Evolutionary conservation across 208 protist species (phyloP).

Genomic region (Leishmania amazonensis): DNA sequence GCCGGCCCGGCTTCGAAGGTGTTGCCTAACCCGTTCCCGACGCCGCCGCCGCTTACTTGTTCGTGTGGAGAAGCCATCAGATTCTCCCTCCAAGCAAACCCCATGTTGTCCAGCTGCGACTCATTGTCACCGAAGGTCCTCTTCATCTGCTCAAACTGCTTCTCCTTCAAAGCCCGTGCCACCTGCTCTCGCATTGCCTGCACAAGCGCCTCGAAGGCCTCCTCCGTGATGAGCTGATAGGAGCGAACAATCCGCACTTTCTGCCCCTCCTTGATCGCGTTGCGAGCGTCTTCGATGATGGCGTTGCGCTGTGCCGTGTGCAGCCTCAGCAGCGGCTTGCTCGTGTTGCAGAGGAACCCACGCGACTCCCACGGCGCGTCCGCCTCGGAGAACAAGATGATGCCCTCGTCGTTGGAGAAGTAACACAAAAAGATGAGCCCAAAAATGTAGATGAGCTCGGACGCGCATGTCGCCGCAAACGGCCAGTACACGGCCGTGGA

Average conservation of each 20-base stretch:
- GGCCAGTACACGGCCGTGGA: slow-evolving; percentile 72
- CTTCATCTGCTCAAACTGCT: slow-evolving; percentile 78
- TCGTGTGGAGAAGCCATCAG: slow-evolving; percentile 24
- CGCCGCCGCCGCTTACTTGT: slow-evolving; percentile 5
- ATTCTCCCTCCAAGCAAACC: slow-evolving; percentile 57
- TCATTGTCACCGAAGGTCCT: slow-evolving; percentile 73
- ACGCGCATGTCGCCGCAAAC: slow-evolving; percentile 55
- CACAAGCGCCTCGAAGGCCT: slow-evolving; percentile 74
- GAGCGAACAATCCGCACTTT: slow-evolving; percentile 82
- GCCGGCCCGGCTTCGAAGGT: slow-evolving; percentile 23
- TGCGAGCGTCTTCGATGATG: slow-evolving; percentile 77
- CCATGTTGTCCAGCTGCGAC: slow-evolving; percentile 62
- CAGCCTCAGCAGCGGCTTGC: slow-evolving; percentile 72
- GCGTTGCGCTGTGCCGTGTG: slow-evolving; percentile 85
- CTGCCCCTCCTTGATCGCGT: slow-evolving; percentile 65
- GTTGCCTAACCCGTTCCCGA: slow-evolving; percentile 13
- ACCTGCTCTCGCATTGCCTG: slow-evolving; percentile 80
- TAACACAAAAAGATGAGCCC: slow-evolving; percentile 41
- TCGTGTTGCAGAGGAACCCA: slow-evolving; percentile 58
- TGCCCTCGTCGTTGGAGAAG: slow-evolving; percentile 56
- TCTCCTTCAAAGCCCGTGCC: slow-evolving; percentile 48
- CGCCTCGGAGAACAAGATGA: slow-evolving; percentile 71
- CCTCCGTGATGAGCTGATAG: slow-evolving; percentile 88
- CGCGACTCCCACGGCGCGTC: slow-evolving; percentile 80
- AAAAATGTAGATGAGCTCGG: slow-evolving; percentile 56